Evolutionary conservation across 2,329 filamentous ascomycete species (phyloP).

Genomic region (Ambrosiella cleistominuta): DNA sequence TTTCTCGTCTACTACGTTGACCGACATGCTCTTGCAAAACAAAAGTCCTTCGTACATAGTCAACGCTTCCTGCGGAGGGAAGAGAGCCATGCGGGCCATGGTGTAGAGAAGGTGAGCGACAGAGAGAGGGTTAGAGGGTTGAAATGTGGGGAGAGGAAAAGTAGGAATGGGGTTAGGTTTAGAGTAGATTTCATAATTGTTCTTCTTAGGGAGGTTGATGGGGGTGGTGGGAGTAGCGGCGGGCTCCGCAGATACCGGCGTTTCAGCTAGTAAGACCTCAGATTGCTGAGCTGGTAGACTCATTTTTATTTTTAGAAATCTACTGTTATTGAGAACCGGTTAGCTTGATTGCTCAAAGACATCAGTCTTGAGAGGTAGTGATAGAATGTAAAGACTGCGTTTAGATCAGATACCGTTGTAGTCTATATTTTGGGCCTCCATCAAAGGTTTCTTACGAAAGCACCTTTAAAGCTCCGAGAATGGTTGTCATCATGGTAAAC

Average conservation of each 20-base stretch:
- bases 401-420: slow-evolving; percentile 87
- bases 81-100: slow-evolving; percentile 57
- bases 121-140: slow-evolving; percentile 84
- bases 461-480: slow-evolving; percentile 12
- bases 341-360: not conserved
- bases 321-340: slow-evolving; percentile 4
- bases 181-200: slow-evolving; percentile 58
- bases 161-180: slow-evolving; percentile 65
- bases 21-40: slow-evolving; percentile 62
- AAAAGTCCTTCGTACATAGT: slow-evolving; percentile 57
- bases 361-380: not conserved
- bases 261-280: slow-evolving; percentile 1
- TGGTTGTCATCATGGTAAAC: slow-evolving; percentile 39
- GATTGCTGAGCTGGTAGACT: not conserved
- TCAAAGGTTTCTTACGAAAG: slow-evolving; percentile 13
- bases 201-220: slow-evolving; percentile 11
- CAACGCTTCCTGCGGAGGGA: slow-evolving; percentile 45
- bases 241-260: not conserved
- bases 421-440: slow-evolving; percentile 42
- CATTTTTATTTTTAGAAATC: slow-evolving; percentile 1
- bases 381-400: slow-evolving; percentile 15
- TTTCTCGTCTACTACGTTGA: slow-evolving; percentile 63
- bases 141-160: slow-evolving; percentile 71
- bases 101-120: slow-evolving; percentile 62
- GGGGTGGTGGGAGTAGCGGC: not conserved